Conservation (phyloP, 345 rosid genomes). For the Durio zibethinus region DNA sequence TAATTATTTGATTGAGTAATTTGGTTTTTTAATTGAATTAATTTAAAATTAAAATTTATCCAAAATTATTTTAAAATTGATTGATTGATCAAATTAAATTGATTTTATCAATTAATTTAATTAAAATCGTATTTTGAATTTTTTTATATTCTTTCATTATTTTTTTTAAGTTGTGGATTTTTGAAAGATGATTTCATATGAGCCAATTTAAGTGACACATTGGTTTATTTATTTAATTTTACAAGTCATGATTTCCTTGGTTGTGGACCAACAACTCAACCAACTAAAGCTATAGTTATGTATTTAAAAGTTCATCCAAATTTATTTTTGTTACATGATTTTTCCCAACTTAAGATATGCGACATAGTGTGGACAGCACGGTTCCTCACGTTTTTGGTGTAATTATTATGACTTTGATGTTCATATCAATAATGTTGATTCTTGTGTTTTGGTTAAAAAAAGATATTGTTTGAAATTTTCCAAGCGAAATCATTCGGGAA, state of each 20-base stretch:
- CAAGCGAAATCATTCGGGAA: too few species aligned
- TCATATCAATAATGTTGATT: too few species aligned
- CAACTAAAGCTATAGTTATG: not conserved
- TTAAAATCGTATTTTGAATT: too few species aligned
- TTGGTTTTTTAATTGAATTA: too few species aligned
- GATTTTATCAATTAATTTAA: too few species aligned
- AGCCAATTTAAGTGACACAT: slow-evolving; percentile 18
- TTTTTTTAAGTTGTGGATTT: not conserved
- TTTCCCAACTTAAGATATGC: slow-evolving; percentile 9
- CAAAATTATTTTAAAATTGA: too few species aligned
- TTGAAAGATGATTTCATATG: slow-evolving; percentile 18
- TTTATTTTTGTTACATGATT: slow-evolving; percentile 2
- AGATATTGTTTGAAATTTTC: too few species aligned
- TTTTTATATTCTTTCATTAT: not conserved
- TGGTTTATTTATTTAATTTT: not conserved
- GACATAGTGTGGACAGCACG: not conserved
- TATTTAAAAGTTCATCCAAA: not conserved
- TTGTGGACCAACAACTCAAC: slow-evolving; percentile 34
- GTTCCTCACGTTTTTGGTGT: not conserved
- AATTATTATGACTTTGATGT: not conserved
- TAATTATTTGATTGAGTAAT: too few species aligned
- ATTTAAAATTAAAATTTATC: too few species aligned
- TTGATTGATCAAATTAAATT: too few species aligned
- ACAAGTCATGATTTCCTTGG: slow-evolving; percentile 14
- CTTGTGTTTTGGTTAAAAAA: too few species aligned